Conservation (phyloP, 768 basidiomycete species). For the Trametes cingulata region DNA sequence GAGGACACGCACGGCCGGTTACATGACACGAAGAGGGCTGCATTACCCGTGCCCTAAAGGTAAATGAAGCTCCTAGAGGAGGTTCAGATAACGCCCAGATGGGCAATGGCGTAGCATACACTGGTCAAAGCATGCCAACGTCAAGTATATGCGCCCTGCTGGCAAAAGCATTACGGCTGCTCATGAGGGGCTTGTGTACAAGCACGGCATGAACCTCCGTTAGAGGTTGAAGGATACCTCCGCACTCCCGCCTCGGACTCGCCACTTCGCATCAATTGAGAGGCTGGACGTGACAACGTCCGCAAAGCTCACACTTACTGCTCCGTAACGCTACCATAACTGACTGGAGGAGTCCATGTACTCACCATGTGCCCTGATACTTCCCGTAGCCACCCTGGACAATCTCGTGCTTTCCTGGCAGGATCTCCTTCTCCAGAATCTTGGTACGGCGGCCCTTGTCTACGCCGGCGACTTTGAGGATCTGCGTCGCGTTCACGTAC, state of each 20-base stretch:
- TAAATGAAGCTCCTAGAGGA: not conserved
- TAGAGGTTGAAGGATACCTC: too few relatives aligned
- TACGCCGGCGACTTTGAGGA: slow-evolving; percentile 97
- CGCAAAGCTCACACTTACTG: too few relatives aligned
- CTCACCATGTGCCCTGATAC: slow-evolving; percentile 98
- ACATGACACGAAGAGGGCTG: too few relatives aligned
- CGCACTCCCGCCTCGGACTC: too few relatives aligned
- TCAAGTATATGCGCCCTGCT: not conserved
- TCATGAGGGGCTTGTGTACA: not conserved
- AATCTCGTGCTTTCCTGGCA: slow-evolving; percentile 94
- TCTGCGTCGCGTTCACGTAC: slow-evolving; percentile 98
- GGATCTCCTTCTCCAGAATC: slow-evolving; percentile 95
- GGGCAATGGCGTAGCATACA: too few relatives aligned
- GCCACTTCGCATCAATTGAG: too few relatives aligned
- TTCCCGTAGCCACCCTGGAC: slow-evolving; percentile 99
- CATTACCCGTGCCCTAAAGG: not conserved
- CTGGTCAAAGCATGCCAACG: too few relatives aligned
- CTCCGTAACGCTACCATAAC: not conserved
- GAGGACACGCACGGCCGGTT: not conserved
- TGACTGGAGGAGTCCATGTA: slow-evolving; percentile 2
- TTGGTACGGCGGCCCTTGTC: slow-evolving; percentile 96
- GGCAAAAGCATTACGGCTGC: not conserved
- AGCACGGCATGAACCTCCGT: too few relatives aligned
- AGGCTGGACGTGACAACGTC: too few relatives aligned
- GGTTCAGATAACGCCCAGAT: not conserved